Conservation (phyloP, 2,329 filamentous ascomycete genomes). For the Dactylellina sp. region DNA sequence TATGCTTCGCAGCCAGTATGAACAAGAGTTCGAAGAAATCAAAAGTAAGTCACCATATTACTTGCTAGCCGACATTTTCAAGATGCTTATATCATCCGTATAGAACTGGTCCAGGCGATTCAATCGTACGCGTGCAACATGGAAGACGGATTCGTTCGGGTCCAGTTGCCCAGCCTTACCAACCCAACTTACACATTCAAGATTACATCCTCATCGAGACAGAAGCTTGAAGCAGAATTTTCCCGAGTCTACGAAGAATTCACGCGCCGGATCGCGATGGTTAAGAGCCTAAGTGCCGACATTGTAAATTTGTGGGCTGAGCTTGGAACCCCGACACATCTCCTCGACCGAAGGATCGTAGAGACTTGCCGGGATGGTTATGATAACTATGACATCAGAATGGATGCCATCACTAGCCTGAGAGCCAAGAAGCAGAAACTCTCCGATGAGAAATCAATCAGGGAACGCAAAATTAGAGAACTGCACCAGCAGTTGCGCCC, state of each 20-base stretch:
- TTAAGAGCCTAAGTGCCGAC: constrained; percentile 80
- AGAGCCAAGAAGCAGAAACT: constrained; percentile 82
- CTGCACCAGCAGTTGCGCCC: constrained; percentile 81
- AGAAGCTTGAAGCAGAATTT: constrained; percentile 88
- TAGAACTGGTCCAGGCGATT: constrained; percentile 91
- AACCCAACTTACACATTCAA: constrained; percentile 83
- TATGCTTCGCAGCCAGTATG: constrained; percentile 82
- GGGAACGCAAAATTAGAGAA: constrained; percentile 81
- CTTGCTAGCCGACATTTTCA: neutral
- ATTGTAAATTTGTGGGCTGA: constrained; percentile 97
- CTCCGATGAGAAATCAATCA: constrained; percentile 84
- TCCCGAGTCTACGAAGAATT: constrained; percentile 97
- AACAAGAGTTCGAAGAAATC: constrained; percentile 93
- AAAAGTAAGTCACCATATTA: constrained; percentile 74
- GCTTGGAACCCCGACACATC: constrained; percentile 90
- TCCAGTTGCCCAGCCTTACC: constrained; percentile 85
- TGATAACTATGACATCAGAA: constrained; percentile 75
- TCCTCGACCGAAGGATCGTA: constrained; percentile 87
- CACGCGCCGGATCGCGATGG: constrained; percentile 79
- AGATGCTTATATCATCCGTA: neutral
- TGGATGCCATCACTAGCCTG: constrained; percentile 82
- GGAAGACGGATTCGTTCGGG: constrained; percentile 85
- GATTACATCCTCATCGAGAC: constrained; percentile 88
- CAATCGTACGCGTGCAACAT: constrained; percentile 97
- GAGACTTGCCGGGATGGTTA: constrained; percentile 76